phyloP scores from a whole-genome alignment of 1,139 yeast genomes.

The Candida freyschussii region DNA sequence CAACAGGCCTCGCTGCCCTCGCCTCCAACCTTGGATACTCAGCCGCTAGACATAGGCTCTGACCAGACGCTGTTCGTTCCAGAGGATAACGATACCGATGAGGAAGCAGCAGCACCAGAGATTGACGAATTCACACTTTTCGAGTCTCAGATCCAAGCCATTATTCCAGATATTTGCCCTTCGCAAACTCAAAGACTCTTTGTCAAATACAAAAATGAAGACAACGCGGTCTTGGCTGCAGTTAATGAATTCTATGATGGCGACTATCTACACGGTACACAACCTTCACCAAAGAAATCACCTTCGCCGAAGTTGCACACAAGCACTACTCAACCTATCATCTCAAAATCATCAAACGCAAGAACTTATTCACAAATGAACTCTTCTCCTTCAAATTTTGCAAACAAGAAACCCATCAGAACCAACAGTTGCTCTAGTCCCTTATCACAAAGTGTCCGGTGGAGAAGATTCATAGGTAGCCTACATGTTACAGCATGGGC shows the following conservation, averaged over 20 bases:
- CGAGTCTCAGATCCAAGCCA: conserved; percentile 24
- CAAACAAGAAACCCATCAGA: conserved; percentile 1
- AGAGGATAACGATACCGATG: conserved; percentile 15
- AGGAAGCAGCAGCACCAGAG: conserved; percentile 2
- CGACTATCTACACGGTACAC: conserved; percentile 2
- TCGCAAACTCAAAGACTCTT: conserved; percentile 7
- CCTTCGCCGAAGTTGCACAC: not conserved
- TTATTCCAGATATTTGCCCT: conserved; percentile 21
- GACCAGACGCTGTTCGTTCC: conserved; percentile 15
- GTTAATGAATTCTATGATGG: conserved; percentile 22
- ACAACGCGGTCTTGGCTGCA: conserved; percentile 18
- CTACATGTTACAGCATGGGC: conserved; percentile 78
- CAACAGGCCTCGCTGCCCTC: not conserved
- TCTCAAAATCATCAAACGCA: no score
- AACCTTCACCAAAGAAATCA: conserved; percentile 2
- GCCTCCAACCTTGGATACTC: no score
- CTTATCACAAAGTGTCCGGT: conserved; percentile 12
- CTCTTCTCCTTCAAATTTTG: not conserved
- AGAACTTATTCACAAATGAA: no score
- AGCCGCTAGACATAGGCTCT: not conserved
- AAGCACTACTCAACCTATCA: no score
- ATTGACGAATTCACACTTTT: conserved; percentile 18
- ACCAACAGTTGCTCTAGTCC: no score
- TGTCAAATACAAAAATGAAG: conserved; percentile 8
- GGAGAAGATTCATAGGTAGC: conserved; percentile 59